Conservation (phyloP, 305 asterid genomes). For the Solanum chacoense region DNA sequence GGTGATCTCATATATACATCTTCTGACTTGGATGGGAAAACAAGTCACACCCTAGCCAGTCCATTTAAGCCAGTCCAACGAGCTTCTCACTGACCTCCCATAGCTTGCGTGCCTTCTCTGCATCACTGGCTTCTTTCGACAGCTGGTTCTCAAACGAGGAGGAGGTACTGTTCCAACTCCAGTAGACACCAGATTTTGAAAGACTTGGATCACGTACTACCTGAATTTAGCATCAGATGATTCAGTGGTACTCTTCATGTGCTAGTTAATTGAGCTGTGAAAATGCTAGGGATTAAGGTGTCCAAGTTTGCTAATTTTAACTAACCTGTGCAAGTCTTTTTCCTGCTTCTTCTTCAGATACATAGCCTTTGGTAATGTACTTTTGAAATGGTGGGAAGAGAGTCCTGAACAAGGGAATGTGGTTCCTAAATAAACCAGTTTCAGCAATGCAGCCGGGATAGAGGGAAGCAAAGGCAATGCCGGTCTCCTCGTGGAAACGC, state of each 20-base stretch:
- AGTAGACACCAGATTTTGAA: conserved; percentile 85
- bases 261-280: background rate
- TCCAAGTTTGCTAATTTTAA: background rate
- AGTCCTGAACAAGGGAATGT: conserved; percentile 70
- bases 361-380: conserved; percentile 85
- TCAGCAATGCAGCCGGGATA: conserved; percentile 98
- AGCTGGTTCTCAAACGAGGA: conserved; percentile 83
- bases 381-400: conserved; percentile 95
- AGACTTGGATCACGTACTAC: conserved; percentile 83
- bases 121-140: conserved; percentile 83
- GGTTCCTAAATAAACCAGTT: conserved; percentile 85
- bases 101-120: conserved; percentile 72
- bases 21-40: background rate
- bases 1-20: background rate
- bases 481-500: conserved; percentile 73
- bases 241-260: background rate
- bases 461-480: conserved; percentile 67
- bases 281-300: background rate
- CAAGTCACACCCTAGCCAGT: background rate
- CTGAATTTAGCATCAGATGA: conserved; percentile 20
- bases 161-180: conserved; percentile 92
- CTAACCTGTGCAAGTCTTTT: conserved; percentile 89
- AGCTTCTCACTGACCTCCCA: conserved; percentile 96
- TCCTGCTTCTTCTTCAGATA: conserved; percentile 83
- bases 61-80: conserved; percentile 65